Evolutionary conservation across 1,139 yeast genomes (phyloP), one percentile per base, ranked within the genome.

Genomic region (Geotrichum phurueaensis): DNA sequence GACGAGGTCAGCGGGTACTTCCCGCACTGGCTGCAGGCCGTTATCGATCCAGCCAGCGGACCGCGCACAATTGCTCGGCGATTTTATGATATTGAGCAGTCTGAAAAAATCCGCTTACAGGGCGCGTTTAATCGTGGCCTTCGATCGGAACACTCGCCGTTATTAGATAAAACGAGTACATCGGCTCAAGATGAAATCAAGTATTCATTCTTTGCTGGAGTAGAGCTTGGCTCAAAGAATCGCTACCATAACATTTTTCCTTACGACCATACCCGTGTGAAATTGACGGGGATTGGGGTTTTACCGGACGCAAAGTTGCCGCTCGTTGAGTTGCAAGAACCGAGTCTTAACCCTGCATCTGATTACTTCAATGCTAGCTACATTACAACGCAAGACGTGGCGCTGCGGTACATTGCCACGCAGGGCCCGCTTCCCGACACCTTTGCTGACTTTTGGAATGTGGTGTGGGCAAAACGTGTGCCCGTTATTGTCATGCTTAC

Each of bases 341-440:
- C 36, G 18, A n/a, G 15, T 2, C n/a, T n/a, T 1, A 39, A 47
- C 18, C 9, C 47, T 2, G 2, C 48, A 4, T 22, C 56, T 7
- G 84, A 83, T 65, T 83, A 86, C 68, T 81, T 86, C 67, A 86
- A 86, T 68, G 91, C 89, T 1, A 82, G 83, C 65, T 82, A 81
- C 67, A 73, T 85, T 25, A 65, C 72, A 3, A 73, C 67, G 60
- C 67, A 59, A n/a, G 62, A 61, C 66, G 78, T 69, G 47, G 65
- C 66, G 58, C 71, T 71, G 49, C 75, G 80, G 58, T 87, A 86
- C 69, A 86, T 89, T 65, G 96, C 96, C 0, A 86, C 96, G 0
- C 96, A 89, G 67, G 96, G 95, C 0, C 96, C 96, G 1, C 72
- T 89, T 51, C 83, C 84, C 1, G 82, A 85, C 25, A 88, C 96